Percentiles rank a stretch among this genome's conserved stretches.
These are phyloP conservation scores for Leptographium radiaticola DNA, from an alignment of 2,329 filamentous ascomycete genomes.

Conservation along the genomic window DNA sequence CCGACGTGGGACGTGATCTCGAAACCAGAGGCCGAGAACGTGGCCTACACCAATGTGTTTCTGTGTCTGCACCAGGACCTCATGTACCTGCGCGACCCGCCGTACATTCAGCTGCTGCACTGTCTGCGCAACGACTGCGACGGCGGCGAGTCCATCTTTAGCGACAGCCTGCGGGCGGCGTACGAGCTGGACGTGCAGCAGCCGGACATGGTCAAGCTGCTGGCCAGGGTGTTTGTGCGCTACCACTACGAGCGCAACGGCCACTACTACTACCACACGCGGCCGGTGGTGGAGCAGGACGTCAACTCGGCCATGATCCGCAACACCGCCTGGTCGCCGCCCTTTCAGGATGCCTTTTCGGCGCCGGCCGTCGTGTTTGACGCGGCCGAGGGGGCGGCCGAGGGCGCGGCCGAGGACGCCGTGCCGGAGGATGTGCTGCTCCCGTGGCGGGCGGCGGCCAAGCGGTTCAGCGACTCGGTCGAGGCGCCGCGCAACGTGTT, in stretches of 20 bases:
- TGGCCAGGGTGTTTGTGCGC: slow-evolving; percentile 43
- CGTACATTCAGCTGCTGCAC: slow-evolving; percentile 77
- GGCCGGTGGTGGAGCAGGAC: slow-evolving; percentile 35
- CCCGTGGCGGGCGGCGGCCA: slow-evolving; percentile 25
- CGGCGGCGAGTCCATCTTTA: slow-evolving; percentile 80
- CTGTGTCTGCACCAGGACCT: slow-evolving; percentile 90
- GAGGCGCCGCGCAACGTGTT: slow-evolving; percentile 47
- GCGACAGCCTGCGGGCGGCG: slow-evolving; percentile 56
- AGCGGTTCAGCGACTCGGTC: slow-evolving; percentile 44
- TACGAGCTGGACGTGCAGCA: slow-evolving; percentile 13
- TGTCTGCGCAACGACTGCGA: slow-evolving; percentile 68
- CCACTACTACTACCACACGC: slow-evolving; percentile 45
- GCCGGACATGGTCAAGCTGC: slow-evolving; percentile 43
- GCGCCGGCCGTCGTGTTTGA: not conserved
- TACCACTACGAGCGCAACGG: slow-evolving; percentile 60
- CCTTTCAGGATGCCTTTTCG: slow-evolving; percentile 47
- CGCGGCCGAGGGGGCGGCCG: slow-evolving; percentile 2
- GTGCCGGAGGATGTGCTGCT: not conserved
- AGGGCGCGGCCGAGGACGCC: too few species aligned
- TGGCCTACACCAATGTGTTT: slow-evolving; percentile 73
- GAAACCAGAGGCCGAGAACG: slow-evolving; percentile 74
- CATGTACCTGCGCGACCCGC: slow-evolving; percentile 69
- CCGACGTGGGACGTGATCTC: slow-evolving; percentile 79
- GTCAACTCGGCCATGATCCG: slow-evolving; percentile 12
- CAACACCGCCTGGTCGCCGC: slow-evolving; percentile 56